phyloP scores from a whole-genome alignment of 345 rosid genomes.

The Syzygium aqueum region DNA sequence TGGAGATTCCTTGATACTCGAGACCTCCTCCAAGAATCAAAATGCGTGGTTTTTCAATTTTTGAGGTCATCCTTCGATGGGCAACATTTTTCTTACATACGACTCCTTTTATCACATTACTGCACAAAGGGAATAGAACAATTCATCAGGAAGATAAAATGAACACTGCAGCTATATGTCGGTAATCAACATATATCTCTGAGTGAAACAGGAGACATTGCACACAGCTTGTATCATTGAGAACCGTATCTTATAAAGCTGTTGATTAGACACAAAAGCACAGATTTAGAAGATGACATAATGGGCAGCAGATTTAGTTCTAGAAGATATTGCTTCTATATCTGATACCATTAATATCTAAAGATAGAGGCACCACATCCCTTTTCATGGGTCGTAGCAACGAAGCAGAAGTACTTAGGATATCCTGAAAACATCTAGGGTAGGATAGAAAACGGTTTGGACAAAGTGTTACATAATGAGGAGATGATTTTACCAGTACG shows the following conservation, averaged over 20 bases:
- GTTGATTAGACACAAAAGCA: background rate
- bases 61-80: constrained; percentile 87
- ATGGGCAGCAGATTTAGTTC: background rate
- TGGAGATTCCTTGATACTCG: constrained; percentile 93
- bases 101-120: constrained; percentile 89
- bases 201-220: background rate
- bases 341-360: background rate
- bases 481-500: too few relatives aligned
- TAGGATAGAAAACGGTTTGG: background rate
- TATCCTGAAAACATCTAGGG: background rate
- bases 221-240: background rate
- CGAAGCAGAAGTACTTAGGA: background rate
- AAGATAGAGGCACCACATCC: background rate
- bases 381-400: background rate
- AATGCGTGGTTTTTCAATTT: constrained; percentile 75
- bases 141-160: background rate
- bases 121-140: constrained; percentile 19
- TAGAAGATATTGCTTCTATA: background rate
- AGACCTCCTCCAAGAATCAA: constrained; percentile 93
- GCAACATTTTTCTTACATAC: constrained; percentile 99
- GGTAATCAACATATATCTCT: background rate
- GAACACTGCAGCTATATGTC: background rate
- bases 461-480: background rate
- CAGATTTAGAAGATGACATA: background rate
- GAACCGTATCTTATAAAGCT: background rate